Percentiles rank a stretch among this genome's conserved stretches.
These are phyloP conservation scores for Phyllosticta citribraziliensis DNA, from an alignment of 2,329 filamentous ascomycete genomes.

Conservation along the genomic window DNA sequence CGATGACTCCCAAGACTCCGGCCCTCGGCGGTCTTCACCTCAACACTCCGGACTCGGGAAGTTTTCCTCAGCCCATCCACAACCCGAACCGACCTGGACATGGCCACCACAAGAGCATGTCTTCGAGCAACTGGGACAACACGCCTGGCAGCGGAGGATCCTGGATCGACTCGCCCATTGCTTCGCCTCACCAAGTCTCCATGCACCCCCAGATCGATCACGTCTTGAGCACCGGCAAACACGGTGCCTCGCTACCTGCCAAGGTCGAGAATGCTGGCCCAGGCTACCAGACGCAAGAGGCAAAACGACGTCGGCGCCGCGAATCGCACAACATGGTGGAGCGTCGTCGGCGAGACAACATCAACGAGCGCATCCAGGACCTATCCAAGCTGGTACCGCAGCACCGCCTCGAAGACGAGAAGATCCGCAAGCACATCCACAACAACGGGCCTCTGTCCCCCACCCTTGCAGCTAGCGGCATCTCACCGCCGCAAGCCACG, in stretches of 20 bases:
- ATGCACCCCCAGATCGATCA: conserved; percentile 74
- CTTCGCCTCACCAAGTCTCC: conserved; percentile 63
- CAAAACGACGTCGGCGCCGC: conserved; percentile 80
- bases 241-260: conserved; percentile 69
- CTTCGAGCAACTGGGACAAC: conserved; percentile 79
- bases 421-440: conserved; percentile 86
- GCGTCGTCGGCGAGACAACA: conserved; percentile 88
- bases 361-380: conserved; percentile 97
- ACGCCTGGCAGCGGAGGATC: conserved; percentile 77
- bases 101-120: conserved; percentile 61
- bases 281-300: conserved; percentile 72
- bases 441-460: conserved; percentile 87
- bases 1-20: conserved; percentile 80
- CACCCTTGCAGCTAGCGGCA: conserved; percentile 59
- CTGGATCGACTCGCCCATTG: conserved; percentile 80
- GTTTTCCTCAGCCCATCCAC: conserved; percentile 71
- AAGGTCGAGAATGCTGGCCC: conserved; percentile 53
- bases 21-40: conserved; percentile 65
- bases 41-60: conserved; percentile 58
- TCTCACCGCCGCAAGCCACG: conserved; percentile 66
- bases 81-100: conserved; percentile 40
- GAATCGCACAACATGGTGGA: conserved; percentile 97
- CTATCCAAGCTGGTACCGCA: conserved; percentile 85
- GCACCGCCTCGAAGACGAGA: conserved; percentile 92
- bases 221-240: conserved; percentile 71